These are phyloP conservation scores for Cladosporium sp. DNA, from an alignment of 2,329 filamentous ascomycete genomes.

Conservation along the genomic window DNA sequence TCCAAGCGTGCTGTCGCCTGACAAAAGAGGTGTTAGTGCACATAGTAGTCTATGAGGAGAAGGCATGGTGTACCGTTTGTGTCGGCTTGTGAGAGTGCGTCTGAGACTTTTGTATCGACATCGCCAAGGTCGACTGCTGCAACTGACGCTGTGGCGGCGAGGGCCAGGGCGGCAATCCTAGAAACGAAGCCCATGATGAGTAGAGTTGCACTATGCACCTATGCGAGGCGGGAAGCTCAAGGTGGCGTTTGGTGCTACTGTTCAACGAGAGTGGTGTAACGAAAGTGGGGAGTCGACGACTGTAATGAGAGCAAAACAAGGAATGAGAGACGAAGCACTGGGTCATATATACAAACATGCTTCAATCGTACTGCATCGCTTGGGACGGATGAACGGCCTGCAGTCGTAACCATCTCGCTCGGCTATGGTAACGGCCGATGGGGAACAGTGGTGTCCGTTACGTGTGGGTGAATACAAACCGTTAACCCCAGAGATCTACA, in stretches of 20 bases:
- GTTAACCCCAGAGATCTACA: constrained; percentile 2
- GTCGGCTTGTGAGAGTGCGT: constrained; percentile 1
- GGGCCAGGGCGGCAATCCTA: constrained; percentile 2
- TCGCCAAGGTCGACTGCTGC: background rate
- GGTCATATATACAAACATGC: constrained; percentile 3
- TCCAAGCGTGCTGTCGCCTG: constrained; percentile 19
- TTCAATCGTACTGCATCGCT: background rate
- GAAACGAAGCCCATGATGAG: constrained; percentile 11
- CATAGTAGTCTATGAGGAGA: constrained; percentile 9
- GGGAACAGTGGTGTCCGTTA: background rate
- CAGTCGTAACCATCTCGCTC: background rate
- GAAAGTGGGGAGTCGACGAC: constrained; percentile 7
- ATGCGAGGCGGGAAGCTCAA: background rate
- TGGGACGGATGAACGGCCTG: constrained; percentile 1
- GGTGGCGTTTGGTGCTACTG: constrained; percentile 8
- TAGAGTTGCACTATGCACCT: constrained; percentile 11
- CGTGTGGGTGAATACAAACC: background rate
- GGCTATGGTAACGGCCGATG: constrained; percentile 1
- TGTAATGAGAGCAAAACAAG: constrained; percentile 1
- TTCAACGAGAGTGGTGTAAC: constrained; percentile 4
- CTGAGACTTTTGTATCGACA: background rate
- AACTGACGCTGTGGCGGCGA: constrained; percentile 11
- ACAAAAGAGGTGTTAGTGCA: constrained; percentile 30
- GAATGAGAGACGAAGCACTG: background rate
- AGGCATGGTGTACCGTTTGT: constrained; percentile 13